Base-by-base conservation (phyloP, 176 grass and related monocot species). In the Urochloa ruziziensis region DNA sequence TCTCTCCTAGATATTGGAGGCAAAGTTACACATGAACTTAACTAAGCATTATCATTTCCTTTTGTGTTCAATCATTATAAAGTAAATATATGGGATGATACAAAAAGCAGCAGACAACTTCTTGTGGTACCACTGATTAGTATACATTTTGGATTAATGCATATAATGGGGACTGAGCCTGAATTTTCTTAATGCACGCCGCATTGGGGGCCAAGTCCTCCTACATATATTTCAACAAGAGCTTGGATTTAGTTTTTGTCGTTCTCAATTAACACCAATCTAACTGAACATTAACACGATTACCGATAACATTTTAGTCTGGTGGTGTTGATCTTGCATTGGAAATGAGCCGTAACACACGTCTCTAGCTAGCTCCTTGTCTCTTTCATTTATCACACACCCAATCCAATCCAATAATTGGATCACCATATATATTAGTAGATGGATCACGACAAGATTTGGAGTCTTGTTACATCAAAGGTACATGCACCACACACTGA, bases 171-270 rank as follows among this genome's bases (percentile, higher is more conserved):
- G 73, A 19, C n/a, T n/a, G 32, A 75, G 14, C 70, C 27, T 68
- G 3, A 30, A 53, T 56, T 81, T 70, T 53, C 21, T n/a, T 70
- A 46, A 62, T 32, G 28, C 53, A 16, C 77, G 61, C 53, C 63
- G 61, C 35, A 62, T 71, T 70, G 68, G 63, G 17, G 15, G 70
- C 63, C 63, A 70, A 12, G 36, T 57, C 46, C 62, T 64, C 35
- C 54, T 77, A 83, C 83, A 86, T 90, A 64, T 72, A 86, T 82
- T 90, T 86, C 83, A 86, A 77, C 88, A 58, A 77, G 49, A 57
- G 35, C 57, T 77, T 82, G 29, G 48, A 36, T 82, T 90, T 21
- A 34, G 53, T 12, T 70, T 0, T 82, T 71, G 88, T 89, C 83
- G 52, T 75, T 86, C 58, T 36, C 88, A 78, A 70, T 81, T 12